phyloP scores from a whole-genome alignment of 768 basidiomycete species.

The Tulasnella sp. region DNA sequence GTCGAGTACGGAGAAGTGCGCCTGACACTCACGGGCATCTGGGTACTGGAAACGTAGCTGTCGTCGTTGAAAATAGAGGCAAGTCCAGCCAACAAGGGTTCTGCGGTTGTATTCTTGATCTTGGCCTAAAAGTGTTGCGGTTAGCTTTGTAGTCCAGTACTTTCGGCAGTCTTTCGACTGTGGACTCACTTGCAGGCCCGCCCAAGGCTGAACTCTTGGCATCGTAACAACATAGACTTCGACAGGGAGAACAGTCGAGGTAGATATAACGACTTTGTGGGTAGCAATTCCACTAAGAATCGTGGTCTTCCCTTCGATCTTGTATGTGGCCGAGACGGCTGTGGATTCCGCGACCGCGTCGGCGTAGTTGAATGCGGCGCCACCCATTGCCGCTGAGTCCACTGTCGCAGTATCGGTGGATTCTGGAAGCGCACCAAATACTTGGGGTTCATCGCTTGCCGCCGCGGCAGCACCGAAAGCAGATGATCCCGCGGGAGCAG shows the following conservation, averaged over 20 bases:
- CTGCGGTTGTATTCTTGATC: conserved; percentile 57
- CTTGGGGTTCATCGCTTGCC: not conserved
- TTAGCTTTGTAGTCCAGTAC: not conserved
- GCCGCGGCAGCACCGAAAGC: conserved; percentile 29
- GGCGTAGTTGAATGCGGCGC: not conserved
- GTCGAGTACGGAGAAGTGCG: not conserved
- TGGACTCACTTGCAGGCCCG: not conserved
- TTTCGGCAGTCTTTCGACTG: not conserved
- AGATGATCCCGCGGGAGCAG: not conserved
- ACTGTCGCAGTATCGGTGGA: not conserved
- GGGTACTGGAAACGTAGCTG: conserved; percentile 47
- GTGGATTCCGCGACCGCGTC: not conserved
- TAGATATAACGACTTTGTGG: not conserved
- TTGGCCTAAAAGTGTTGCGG: conserved; percentile 38
- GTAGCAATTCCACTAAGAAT: not conserved
- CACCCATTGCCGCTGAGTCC: not conserved
- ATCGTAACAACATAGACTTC: not conserved
- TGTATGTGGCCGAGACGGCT: not conserved
- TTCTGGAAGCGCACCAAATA: not conserved
- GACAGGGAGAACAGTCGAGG: not conserved
- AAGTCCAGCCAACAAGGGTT: conserved; percentile 51
- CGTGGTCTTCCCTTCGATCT: not conserved
- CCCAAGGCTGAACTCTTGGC: not conserved
- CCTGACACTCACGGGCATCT: conserved; percentile 37
- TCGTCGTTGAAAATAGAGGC: conserved; percentile 56